Base-by-base conservation (phyloP, 2,329 filamentous ascomycete genomes). In the Verticillium isaacii region DNA sequence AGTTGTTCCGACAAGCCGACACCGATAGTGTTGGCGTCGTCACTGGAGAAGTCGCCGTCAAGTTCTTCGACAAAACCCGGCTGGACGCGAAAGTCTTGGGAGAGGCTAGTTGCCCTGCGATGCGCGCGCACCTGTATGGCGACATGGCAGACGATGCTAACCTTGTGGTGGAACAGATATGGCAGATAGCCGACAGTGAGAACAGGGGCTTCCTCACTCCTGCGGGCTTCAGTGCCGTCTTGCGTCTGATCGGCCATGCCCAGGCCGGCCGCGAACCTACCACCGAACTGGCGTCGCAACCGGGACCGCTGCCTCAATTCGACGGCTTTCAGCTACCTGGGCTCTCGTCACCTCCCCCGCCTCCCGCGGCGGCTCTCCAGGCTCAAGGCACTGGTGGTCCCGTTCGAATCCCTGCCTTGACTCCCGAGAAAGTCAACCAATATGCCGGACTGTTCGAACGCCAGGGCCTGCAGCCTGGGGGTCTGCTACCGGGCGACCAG, bases 141-240 rank as follows among this genome's bases (percentile, higher is more conserved):
- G 57, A 29, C 36, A 36, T 41, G 55, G 41, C 37, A 58, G 25
- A 36, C 57, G 17, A n/a, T 37, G 14, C 41, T 56, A n/a, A 23
- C 32, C 32, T 12, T 23, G 45, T 25, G 14, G 37, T 25, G 12
- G 32, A 56, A 63, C 76, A 97, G 91, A 98, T 99, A 83, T 99
- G 95, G 95, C 94, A 98, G 79, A 95, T 99, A 74, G 94, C 95
- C 68, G 95, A 99, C 79, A 93, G 87, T 67, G 94, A 98, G 80
- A 99, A 99, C 80, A 88, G 93, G 66, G 95, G 95, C 59, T 90
- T 98, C 68, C 82, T 99, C 68, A 97, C 93, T 37, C 93, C 93
- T 23, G 87, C 93, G 52, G 95, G 94, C 73, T 99, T 99, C 78
- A 92, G 93, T 64, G 86, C 97, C 73, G 95, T 96, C 62, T 79